These are phyloP conservation scores for Chaetothyriales sp. DNA, from an alignment of 2,329 filamentous ascomycete species.

Conservation along the genomic window DNA sequence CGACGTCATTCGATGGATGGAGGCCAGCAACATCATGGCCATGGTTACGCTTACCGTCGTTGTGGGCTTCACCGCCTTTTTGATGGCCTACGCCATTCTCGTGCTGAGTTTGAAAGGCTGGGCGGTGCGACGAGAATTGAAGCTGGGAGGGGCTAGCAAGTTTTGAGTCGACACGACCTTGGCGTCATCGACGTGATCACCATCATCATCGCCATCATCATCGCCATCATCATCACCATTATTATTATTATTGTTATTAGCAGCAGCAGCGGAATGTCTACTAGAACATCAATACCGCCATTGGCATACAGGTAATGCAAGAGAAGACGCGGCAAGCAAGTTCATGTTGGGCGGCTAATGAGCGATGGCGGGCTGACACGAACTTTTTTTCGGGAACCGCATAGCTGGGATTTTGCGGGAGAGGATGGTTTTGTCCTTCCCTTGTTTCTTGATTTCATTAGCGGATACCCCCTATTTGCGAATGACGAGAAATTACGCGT, in stretches of 20 bases:
- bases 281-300: background rate
- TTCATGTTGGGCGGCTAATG: background rate
- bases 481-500: background rate
- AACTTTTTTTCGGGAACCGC: background rate
- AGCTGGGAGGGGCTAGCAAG: background rate
- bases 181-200: background rate
- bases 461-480: background rate
- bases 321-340: background rate
- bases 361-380: background rate
- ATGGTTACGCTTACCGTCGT: conserved; percentile 90
- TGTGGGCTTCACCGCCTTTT: conserved; percentile 65
- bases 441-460: background rate
- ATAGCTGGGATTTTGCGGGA: background rate
- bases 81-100: conserved; percentile 75
- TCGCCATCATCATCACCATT: too few relatives aligned
- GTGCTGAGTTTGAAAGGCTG: conserved; percentile 77
- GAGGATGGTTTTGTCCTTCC: background rate
- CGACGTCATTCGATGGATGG: conserved; percentile 65
- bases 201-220: background rate
- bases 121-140: conserved; percentile 43
- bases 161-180: background rate
- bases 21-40: conserved; percentile 62
- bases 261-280: conserved; percentile 8
- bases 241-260: conserved; percentile 6
- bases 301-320: too few relatives aligned